These are phyloP conservation scores for Penicillium pulvis DNA, from an alignment of 495 filamentous ascomycete genomes.

Conservation along the genomic window DNA sequence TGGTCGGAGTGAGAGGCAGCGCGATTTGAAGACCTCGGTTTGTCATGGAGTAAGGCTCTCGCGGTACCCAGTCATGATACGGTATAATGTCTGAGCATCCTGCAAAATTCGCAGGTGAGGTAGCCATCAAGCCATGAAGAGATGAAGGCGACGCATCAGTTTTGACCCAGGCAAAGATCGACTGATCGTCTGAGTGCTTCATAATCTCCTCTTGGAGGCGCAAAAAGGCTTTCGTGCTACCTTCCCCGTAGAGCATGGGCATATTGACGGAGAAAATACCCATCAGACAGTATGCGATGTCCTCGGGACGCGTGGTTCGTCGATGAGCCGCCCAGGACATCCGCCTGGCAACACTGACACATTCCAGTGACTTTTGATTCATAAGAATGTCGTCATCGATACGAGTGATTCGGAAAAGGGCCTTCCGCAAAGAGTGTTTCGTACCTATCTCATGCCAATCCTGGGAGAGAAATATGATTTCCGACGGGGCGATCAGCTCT, in stretches of 20 bases:
- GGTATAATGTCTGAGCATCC: too few relatives aligned
- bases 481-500: conserved; percentile 23
- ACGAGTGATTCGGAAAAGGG: not conserved
- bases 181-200: conserved; percentile 7
- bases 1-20: too few relatives aligned
- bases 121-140: too few relatives aligned
- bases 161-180: conserved; percentile 4
- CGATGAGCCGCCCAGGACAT: not conserved
- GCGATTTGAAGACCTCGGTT: too few relatives aligned
- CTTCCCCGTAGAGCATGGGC: conserved; percentile 49
- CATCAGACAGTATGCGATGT: conserved; percentile 45
- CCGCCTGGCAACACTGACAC: not conserved
- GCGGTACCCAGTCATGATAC: too few relatives aligned
- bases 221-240: conserved; percentile 29
- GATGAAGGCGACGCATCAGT: too few relatives aligned
- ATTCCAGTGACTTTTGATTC: not conserved
- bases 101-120: too few relatives aligned
- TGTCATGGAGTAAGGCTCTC: too few relatives aligned
- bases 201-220: conserved; percentile 40
- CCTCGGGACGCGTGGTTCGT: conserved; percentile 25
- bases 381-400: not conserved
- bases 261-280: conserved; percentile 48
- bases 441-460: not conserved
- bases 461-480: conserved; percentile 27
- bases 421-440: not conserved